A percentile compares a stretch with the other conserved stretches of the same genome.
Evolutionary conservation across 2,329 filamentous ascomycete genomes (phyloP).

Genomic region (Apiospora pterosperma): DNA sequence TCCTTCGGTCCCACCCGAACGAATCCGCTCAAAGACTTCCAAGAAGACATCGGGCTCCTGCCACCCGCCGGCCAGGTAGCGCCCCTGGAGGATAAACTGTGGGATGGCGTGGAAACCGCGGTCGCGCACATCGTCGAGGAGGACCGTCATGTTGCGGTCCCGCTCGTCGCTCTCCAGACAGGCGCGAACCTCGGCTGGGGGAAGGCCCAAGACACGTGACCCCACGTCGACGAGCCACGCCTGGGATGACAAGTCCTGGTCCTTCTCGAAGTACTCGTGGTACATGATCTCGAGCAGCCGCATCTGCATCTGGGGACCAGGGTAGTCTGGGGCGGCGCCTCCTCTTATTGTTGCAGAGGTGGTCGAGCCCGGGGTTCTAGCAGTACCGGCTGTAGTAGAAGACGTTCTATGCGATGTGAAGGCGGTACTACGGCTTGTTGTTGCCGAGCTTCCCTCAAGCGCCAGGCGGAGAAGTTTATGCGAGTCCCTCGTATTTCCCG

Average conservation of each 20-base stretch:
- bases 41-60: constrained; percentile 65
- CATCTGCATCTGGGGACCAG: constrained; percentile 31
- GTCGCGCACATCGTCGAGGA: constrained; percentile 19
- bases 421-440: constrained; percentile 21
- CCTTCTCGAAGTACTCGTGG: constrained; percentile 37
- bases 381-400: not conserved
- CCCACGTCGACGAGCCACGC: constrained; percentile 33
- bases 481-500: constrained; percentile 41
- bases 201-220: constrained; percentile 7
- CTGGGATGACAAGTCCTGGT: constrained; percentile 38
- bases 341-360: not conserved
- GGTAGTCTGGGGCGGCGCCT: constrained; percentile 9
- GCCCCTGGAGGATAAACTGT: constrained; percentile 67
- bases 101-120: constrained; percentile 62
- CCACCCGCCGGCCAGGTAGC: constrained; percentile 67
- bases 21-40: constrained; percentile 60
- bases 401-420: not conserved
- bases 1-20: constrained; percentile 7
- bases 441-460: constrained; percentile 22
- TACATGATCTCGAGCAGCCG: constrained; percentile 40
- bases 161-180: constrained; percentile 31
- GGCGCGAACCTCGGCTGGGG: constrained; percentile 18
- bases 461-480: constrained; percentile 46
- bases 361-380: not conserved
- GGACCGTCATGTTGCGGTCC: constrained; percentile 25